Conservation (phyloP, 1,139 yeast species). For the Geotrichum restrictum region DNA sequence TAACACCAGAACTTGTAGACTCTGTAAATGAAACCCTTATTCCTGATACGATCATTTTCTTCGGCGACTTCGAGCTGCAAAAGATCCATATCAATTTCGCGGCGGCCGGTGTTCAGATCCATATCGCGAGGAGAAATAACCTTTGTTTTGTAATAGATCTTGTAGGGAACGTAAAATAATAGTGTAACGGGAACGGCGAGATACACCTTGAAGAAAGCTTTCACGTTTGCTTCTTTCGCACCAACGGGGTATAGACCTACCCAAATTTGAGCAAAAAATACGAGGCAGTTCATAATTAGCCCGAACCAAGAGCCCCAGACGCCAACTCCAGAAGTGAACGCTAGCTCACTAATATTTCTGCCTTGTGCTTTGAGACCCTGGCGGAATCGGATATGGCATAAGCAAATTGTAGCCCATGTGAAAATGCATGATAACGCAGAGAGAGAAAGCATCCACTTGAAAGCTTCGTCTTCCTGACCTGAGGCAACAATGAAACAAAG, state of each 20-base stretch:
- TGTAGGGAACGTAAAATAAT: slow-evolving; percentile 49
- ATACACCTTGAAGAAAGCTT: slow-evolving; percentile 49
- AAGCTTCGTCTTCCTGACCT: slow-evolving; percentile 59
- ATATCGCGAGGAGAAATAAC: slow-evolving; percentile 47
- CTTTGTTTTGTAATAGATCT: slow-evolving; percentile 46
- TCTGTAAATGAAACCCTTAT: slow-evolving; percentile 38
- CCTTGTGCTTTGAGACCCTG: slow-evolving; percentile 65
- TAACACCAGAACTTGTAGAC: slow-evolving; percentile 44
- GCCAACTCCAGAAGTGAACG: slow-evolving; percentile 68
- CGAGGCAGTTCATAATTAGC: background rate
- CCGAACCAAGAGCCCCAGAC: slow-evolving; percentile 52
- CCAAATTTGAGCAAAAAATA: slow-evolving; percentile 45
- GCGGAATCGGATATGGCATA: slow-evolving; percentile 77
- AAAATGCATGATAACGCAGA: slow-evolving; percentile 81
- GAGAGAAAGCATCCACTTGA: slow-evolving; percentile 75
- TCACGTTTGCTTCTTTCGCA: slow-evolving; percentile 39
- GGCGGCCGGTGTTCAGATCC: slow-evolving; percentile 50
- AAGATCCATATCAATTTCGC: slow-evolving; percentile 49
- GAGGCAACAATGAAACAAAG: slow-evolving; percentile 67
- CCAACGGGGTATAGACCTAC: slow-evolving; percentile 62
- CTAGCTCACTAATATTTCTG: slow-evolving; percentile 59
- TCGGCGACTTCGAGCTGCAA: slow-evolving; percentile 48
- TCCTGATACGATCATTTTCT: slow-evolving; percentile 40
- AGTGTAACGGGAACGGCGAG: slow-evolving; percentile 52
- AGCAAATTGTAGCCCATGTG: slow-evolving; percentile 76